A percentile compares a stretch with the other conserved stretches of the same genome.
Evolutionary conservation across 202 grass and related monocot genomes (phyloP).

Genomic region (Cymbopogon flexuosus): DNA sequence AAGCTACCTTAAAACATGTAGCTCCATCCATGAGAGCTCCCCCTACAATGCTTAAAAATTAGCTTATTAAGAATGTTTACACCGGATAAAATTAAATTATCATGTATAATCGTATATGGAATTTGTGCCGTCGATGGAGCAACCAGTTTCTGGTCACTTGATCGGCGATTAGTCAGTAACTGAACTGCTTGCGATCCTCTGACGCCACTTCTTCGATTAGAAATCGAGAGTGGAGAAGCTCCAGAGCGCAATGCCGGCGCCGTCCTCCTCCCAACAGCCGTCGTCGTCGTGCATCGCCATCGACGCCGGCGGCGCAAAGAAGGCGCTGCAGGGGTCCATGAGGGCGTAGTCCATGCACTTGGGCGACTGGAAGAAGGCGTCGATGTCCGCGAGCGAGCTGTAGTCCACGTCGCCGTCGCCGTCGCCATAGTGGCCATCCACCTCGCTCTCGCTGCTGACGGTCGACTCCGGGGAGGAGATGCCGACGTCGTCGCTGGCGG

Average conservation of each 20-base stretch:
- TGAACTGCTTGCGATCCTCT: not conserved
- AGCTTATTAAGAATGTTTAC: slow-evolving; percentile 14
- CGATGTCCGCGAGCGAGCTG: slow-evolving; percentile 47
- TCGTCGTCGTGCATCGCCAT: slow-evolving; percentile 21
- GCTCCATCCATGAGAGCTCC: slow-evolving; percentile 49
- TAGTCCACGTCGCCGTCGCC: slow-evolving; percentile 21
- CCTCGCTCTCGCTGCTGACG: not conserved
- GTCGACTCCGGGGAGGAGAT: slow-evolving; percentile 33
- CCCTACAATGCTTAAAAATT: slow-evolving; percentile 6
- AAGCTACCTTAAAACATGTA: slow-evolving; percentile 81
- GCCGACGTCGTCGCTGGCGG: slow-evolving; percentile 7
- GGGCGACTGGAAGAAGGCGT: slow-evolving; percentile 94
- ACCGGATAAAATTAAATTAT: slow-evolving; percentile 14
- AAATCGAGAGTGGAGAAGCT: slow-evolving; percentile 56
- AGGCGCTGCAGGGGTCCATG: slow-evolving; percentile 61
- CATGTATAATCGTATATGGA: not conserved
- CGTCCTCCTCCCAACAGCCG: slow-evolving; percentile 50
- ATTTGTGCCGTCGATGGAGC: slow-evolving; percentile 13
- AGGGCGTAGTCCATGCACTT: slow-evolving; percentile 91
- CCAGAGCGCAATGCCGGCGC: slow-evolving; percentile 63
- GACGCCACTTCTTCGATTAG: not conserved
- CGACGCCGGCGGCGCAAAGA: slow-evolving; percentile 47
- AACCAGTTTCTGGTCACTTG: not conserved
- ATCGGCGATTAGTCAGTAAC: slow-evolving; percentile 29
- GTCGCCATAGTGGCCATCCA: not conserved